Percentiles rank a stretch among this genome's conserved stretches.
Evolutionary conservation across 1,284 basidiomycete genomes (phyloP).

Genomic region (Ceratobasidium papillatum): DNA sequence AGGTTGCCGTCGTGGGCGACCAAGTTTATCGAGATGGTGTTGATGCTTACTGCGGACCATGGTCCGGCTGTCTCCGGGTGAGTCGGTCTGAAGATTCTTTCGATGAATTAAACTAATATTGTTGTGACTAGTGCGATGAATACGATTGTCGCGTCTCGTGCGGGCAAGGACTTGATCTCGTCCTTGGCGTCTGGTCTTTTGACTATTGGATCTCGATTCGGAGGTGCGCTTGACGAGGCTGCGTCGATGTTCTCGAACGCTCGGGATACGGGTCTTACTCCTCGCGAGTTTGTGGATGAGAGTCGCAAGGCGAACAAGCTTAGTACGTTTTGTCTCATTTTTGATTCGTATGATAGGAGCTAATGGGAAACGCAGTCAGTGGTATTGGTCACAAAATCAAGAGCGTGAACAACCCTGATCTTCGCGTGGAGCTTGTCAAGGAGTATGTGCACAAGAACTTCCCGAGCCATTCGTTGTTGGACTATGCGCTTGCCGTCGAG

Average conservation of each 20-base stretch:
- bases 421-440: conserved; percentile 97
- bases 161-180: conserved; percentile 98
- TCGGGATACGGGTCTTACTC: conserved; percentile 89
- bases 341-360: neutral
- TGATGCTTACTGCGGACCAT: conserved; percentile 99
- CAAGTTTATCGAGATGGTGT: conserved; percentile 99
- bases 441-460: conserved; percentile 97
- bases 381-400: conserved; percentile 99
- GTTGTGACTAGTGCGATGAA: conserved; percentile 89
- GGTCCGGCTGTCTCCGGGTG: conserved; percentile 91
- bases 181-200: conserved; percentile 95
- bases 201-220: conserved; percentile 98
- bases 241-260: conserved; percentile 95
- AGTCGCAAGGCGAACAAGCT: conserved; percentile 97
- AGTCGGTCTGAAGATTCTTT: no score
- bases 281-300: conserved; percentile 96
- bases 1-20: conserved; percentile 82
- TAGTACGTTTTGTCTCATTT: conserved; percentile 61
- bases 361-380: conserved; percentile 65
- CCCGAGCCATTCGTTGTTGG: conserved; percentile 90
- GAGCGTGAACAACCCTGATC: conserved; percentile 96
- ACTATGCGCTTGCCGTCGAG: conserved; percentile 99
- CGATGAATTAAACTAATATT: neutral
- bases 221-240: conserved; percentile 99
- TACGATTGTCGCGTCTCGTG: conserved; percentile 98